phyloP scores from a whole-genome alignment of 2,329 filamentous ascomycete genomes.

The Ophiocordyceps camponoti-leonardi region DNA sequence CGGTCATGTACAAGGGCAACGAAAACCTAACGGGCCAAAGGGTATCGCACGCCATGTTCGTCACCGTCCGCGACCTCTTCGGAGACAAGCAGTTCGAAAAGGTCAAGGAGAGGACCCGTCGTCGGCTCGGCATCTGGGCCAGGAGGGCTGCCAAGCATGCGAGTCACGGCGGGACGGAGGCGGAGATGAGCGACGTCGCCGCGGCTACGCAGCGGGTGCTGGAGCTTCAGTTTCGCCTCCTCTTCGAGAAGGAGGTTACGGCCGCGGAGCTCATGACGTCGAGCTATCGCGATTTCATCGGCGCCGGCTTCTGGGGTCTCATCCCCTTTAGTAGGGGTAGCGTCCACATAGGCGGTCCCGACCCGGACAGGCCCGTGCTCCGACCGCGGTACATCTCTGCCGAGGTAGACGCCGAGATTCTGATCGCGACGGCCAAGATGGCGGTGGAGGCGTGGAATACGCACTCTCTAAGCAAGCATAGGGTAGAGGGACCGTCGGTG shows the following conservation, averaged over 20 bases:
- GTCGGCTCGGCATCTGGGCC: conserved; percentile 14
- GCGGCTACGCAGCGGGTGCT: conserved; percentile 21
- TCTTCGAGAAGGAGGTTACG: conserved; percentile 26
- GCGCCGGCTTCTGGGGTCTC: conserved; percentile 19
- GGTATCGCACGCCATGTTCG: conserved; percentile 14
- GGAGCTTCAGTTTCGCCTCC: conserved; percentile 26
- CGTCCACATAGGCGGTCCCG: conserved; percentile 19
- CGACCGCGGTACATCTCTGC: conserved; percentile 17
- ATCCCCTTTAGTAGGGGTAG: conserved; percentile 22
- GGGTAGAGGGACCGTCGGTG: too few relatives aligned
- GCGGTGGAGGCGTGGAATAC: conserved; percentile 5
- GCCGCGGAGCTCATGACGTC: conserved; percentile 28
- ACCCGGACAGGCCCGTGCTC: conserved; percentile 16
- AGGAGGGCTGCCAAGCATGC: conserved; percentile 6
- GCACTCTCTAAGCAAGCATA: neutral
- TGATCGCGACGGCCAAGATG: conserved; percentile 12
- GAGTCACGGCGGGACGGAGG: conserved; percentile 5
- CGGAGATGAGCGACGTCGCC: conserved; percentile 8
- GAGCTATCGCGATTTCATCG: conserved; percentile 10
- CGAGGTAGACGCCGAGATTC: conserved; percentile 17
- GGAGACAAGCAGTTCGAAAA: conserved; percentile 8
- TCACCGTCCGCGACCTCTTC: conserved; percentile 17
- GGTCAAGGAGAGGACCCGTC: conserved; percentile 9
- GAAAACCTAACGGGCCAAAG: conserved; percentile 1
- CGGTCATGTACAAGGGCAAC: conserved; percentile 9